Base-by-base conservation (phyloP, 2,329 filamentous ascomycete genomes). In the Ceratocystis ficicola region DNA sequence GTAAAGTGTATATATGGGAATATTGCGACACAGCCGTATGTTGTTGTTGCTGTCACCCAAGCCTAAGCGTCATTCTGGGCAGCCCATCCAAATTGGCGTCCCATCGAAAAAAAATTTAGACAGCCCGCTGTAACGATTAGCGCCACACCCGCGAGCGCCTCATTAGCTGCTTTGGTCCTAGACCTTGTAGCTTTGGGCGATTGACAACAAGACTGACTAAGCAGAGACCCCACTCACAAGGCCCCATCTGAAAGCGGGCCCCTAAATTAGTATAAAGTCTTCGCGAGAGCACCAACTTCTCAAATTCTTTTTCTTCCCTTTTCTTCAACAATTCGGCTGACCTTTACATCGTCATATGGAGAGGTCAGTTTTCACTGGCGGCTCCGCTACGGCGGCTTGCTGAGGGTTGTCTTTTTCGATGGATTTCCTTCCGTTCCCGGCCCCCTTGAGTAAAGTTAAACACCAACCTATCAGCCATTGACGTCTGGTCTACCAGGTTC, bases 351-450 rank as follows among this genome's bases (percentile, higher is more conserved):
- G 78, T 77, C 78, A 80, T 73, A 76, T 81, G 78, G 77, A 76
- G 76, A 74, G 73, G 74, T 74, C 75, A 75, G 70, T 71, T 67
- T 52, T 62, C 61, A 66, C 74, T 72, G 78, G 77, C 74, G 79
- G 79, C 79, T 81, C 78, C 79, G 77, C 79, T 72, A 74, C 73
- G 72, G 78, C 77, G 79, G 78, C 78, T 79, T 80, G 79, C 79
- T 81, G 79, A 79, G 78, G 77, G 79, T 76, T 78, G 77, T 71
- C 69, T 71, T 73, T 73, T 73, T 72, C 76, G 72, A 76, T 81
- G 77, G 76, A 76, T 79, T 75, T 79, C 75, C 78, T 77, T 80
- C 79, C 79, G 79, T 81, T 81, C 79, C 79, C 79, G 78, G 79
- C 79, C 79, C 74, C 78, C 78, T 70, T 77, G 68, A 81, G 70